A percentile compares a stretch with the other conserved stretches of the same genome.
Evolutionary conservation across 345 rosid genomes (phyloP).

Genomic region (Brassica rapa): DNA sequence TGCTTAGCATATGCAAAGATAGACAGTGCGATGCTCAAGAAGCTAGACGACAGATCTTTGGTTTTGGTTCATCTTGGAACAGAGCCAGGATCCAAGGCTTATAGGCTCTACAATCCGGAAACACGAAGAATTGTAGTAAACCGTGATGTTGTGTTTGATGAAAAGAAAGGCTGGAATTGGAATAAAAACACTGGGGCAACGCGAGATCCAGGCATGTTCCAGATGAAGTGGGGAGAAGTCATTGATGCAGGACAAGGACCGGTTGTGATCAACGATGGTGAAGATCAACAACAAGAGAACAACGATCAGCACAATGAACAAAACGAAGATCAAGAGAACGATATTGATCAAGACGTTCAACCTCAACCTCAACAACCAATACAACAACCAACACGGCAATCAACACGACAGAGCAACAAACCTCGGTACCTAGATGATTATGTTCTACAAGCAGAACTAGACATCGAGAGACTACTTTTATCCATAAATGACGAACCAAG

Average conservation of each 20-base stretch:
- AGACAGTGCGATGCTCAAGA: no score
- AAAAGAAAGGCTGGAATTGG: neutral
- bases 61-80: no score
- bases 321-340: neutral
- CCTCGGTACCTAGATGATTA: neutral
- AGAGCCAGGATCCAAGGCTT: no score
- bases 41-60: no score
- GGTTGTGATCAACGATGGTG: no score
- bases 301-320: no score
- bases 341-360: no score
- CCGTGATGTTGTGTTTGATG: neutral
- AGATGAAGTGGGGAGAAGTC: neutral
- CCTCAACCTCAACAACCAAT: neutral
- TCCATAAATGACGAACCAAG: neutral
- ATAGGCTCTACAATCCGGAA: no score
- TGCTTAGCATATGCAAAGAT: no score
- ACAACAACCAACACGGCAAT: neutral
- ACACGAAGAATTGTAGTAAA: no score
- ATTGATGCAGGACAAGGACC: neutral
- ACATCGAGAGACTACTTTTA: neutral
- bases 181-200: neutral
- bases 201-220: neutral
- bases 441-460: neutral
- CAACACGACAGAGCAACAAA: neutral
- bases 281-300: no score